Base-by-base conservation (phyloP, 176 grass and related monocot genomes). In the Thalia dealbata region DNA sequence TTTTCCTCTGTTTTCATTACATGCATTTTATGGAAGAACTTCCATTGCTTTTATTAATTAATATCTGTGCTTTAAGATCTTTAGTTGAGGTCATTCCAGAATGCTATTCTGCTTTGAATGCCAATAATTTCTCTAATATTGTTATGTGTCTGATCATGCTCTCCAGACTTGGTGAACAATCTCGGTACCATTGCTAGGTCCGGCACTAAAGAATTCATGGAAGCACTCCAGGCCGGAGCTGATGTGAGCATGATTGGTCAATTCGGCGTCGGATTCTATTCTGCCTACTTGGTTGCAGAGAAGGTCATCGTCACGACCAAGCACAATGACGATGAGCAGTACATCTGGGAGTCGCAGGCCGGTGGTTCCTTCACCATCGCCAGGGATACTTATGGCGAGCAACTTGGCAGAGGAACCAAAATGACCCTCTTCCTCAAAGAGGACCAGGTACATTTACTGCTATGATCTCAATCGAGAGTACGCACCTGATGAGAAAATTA, bases 241-340 rank as follows among this genome's bases (percentile, higher is more conserved):
- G 88, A 87, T 77, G 85, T 87, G 10, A 82, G 77, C 72, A 91
- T 87, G 85, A 87, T 91, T 35, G 84, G 83, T 15, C 87, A 89
- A 72, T 87, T 91, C 64, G 32, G 32, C 4, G 32, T 38, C 32
- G 32, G 32, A 38, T 38, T 38, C 4, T 38, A 38, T 4, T 38
- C 81, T 0, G 51, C 84, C 15, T 91, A 91, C 72, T 79, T 91
- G 21, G 82, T 91, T 13, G 85, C 88, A 32, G 88, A 91, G 3
- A 85, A 66, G 80, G 85, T 88, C 0, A 52, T 87, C 3, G 88
- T 91, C 22, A 91, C 88, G 45, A 85, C 85, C 52, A 91, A 91
- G 88, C 85, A 91, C 82, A 87, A 91, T 71, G 88, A 87, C 69
- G 88, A 91, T 73, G 81, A 88, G 73, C 88, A 91, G 77, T 91